phyloP scores from a whole-genome alignment of 306 rosid species.

The Rubus idaeus region DNA sequence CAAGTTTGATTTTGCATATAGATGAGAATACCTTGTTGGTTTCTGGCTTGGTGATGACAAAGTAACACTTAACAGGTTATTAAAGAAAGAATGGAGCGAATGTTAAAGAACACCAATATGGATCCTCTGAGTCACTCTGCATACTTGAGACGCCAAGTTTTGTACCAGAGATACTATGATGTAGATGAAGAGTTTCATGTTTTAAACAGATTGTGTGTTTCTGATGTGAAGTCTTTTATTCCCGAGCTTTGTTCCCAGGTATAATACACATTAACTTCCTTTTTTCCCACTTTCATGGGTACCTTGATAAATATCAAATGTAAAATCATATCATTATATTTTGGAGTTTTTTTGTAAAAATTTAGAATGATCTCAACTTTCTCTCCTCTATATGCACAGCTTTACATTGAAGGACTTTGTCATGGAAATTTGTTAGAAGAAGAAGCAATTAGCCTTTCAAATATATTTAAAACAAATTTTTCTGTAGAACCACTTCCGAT shows the following conservation, averaged over 20 bases:
- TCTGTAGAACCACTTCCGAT: constrained; percentile 62
- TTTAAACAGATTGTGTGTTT: constrained; percentile 54
- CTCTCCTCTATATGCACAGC: constrained; percentile 42
- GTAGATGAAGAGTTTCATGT: constrained; percentile 58
- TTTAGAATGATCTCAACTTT: constrained; percentile 22
- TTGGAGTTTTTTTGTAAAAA: not conserved
- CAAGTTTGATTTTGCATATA: not conserved
- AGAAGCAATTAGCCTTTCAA: constrained; percentile 71
- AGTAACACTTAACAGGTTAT: constrained; percentile 58
- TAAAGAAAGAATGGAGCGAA: constrained; percentile 79
- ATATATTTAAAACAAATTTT: constrained; percentile 62
- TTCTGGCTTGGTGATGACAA: constrained; percentile 29
- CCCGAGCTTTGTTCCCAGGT: constrained; percentile 90
- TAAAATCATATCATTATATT: not conserved
- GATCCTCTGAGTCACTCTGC: constrained; percentile 87
- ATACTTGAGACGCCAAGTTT: constrained; percentile 74
- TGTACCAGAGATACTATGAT: constrained; percentile 72
- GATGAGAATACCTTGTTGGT: constrained; percentile 15
- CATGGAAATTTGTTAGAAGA: constrained; percentile 84
- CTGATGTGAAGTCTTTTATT: constrained; percentile 67
- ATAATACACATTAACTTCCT: not conserved
- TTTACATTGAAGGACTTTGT: constrained; percentile 87
- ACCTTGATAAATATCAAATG: constrained; percentile 2
- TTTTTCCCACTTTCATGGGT: not conserved
- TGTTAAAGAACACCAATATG: constrained; percentile 83